Base-by-base conservation (phyloP, 345 rosid genomes). In the Hibiscus mutabilis region DNA sequence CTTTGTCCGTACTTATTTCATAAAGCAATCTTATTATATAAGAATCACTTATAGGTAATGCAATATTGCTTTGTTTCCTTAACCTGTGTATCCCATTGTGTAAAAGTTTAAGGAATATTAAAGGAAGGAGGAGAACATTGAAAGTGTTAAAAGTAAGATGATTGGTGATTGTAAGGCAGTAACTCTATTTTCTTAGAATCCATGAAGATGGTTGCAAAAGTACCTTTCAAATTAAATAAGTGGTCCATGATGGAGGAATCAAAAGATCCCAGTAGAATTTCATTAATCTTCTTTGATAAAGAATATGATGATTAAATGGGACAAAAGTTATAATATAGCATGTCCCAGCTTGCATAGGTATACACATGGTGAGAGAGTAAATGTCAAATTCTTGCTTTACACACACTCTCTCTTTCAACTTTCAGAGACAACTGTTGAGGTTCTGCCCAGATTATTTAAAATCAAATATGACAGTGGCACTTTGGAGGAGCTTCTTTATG, bases 401-500 rank as follows among this genome's bases (percentile, higher is more conserved):
- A 55, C 46, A 8, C 44, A 22, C 18, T 9, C 15, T 21, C 33
- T 71, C 1, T 16, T 78, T 24, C 31, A 73, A 52, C 37, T 76
- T 79, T 58, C 88, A 89, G 95, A 89, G 81, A 87, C 95, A 70
- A 87, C 95, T 35, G 82, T 80, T 63, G 95, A 89, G 86, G 95
- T 87, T 80, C 88, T 89, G 60, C 95, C 91, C 70, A 78, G 95
- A 86, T 90, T 89, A 66, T 85, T 84, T 78, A 89, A 89, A 82
- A 89, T 89, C 70, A 89, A 89, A 78, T 89, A 89, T 76, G 95
- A 89, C 67, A 87, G 95, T 78, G 95, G 95, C 14, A 89, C 95
- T 47, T 73, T 89, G 74, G 91, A 89, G 78, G 95, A 89, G 73
- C 85, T 89, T 47, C 85, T 89, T 19, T 87, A 87, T 70, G 85